Evolutionary conservation across 2,329 filamentous ascomycete species (phyloP).

Genomic region (Fusarium foetens): DNA sequence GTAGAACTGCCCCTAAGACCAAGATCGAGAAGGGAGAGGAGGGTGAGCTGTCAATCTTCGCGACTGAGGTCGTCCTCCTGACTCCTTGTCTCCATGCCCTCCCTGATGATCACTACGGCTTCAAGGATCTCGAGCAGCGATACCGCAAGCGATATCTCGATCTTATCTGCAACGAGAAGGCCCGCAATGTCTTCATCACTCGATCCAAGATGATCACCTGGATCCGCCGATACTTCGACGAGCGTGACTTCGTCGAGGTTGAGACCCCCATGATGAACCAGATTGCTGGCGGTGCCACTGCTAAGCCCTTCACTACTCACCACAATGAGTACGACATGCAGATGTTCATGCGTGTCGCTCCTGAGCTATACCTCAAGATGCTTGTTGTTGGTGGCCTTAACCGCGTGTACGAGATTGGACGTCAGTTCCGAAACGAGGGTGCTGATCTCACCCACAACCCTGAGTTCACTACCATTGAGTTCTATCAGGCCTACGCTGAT

Average conservation of each 20-base stretch:
- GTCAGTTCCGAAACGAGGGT: constrained; percentile 94
- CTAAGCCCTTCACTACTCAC: constrained; percentile 90
- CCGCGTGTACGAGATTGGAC: constrained; percentile 94
- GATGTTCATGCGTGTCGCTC: constrained; percentile 93
- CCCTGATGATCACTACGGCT: constrained; percentile 90
- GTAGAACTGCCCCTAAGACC: constrained; percentile 86
- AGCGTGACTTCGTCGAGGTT: constrained; percentile 89
- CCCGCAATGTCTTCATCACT: constrained; percentile 84
- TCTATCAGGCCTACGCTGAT: constrained; percentile 94
- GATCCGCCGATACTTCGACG: constrained; percentile 89
- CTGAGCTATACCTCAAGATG: constrained; percentile 97
- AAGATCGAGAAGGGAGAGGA: constrained; percentile 76
- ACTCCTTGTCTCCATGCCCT: constrained; percentile 83
- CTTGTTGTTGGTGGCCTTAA: constrained; percentile 92
- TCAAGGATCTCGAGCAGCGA: constrained; percentile 94
- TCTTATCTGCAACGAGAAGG: constrained; percentile 94
- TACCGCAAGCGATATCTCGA: constrained; percentile 95
- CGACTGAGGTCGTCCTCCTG: constrained; percentile 83
- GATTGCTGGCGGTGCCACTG: constrained; percentile 94
- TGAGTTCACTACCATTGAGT: constrained; percentile 97
- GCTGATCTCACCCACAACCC: constrained; percentile 83
- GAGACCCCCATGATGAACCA: constrained; percentile 98
- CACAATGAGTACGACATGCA: constrained; percentile 97
- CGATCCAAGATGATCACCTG: constrained; percentile 89
- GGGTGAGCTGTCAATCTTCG: constrained; percentile 94